Base-by-base conservation (phyloP, 352 stramenopile species). In the Phytopythium helicoides region DNA sequence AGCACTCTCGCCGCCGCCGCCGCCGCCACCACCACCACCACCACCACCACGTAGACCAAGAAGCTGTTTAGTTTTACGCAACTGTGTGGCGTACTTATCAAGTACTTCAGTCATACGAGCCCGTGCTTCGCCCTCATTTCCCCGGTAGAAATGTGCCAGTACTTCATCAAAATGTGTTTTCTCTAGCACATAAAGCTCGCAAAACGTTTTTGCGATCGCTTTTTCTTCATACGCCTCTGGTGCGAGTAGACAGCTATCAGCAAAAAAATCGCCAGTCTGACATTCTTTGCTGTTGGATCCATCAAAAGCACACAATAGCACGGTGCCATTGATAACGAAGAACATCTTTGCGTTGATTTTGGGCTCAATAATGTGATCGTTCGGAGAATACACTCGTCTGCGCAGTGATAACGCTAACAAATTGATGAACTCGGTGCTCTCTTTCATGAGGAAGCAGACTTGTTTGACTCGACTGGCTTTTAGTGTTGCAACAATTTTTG, bases 261-360 rank as follows among this genome's bases (percentile, higher is more conserved):
- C 76, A 39, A 90, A 90, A 44, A 84, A 87, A 31, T 87, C 76
- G 3, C 76, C 80, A 0, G 65, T 83, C 42, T 84, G 70, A 16
- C 77, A 86, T 42, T 87, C 76, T 35, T 86, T 87, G 0, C 66
- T 26, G 14, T 62, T 53, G 0, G 69, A 72, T 0, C 71, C 74
- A 21, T 88, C 66, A 25, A 86, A 86, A 16, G 65, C 69, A 1
- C 70, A 76, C 1, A 87, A 37, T 9, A 70, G 34, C 10, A 89
- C 77, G 0, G 66, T 71, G 8, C 80, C 80, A 2, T 73, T 75
- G 28, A 86, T 77, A 2, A 88, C 73, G 25, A 90, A 90, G 47
- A 87, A 90, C 80, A 88, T 88, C 40, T 82, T 71, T 23, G 75
- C 67, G 35, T 87, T 90, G 41, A 87, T 71, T 34, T 88, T 90